Evolutionary conservation across 2,329 filamentous ascomycete genomes (phyloP), one percentile per base, ranked within the genome.

Genomic region (Bipolaris gigantea): DNA sequence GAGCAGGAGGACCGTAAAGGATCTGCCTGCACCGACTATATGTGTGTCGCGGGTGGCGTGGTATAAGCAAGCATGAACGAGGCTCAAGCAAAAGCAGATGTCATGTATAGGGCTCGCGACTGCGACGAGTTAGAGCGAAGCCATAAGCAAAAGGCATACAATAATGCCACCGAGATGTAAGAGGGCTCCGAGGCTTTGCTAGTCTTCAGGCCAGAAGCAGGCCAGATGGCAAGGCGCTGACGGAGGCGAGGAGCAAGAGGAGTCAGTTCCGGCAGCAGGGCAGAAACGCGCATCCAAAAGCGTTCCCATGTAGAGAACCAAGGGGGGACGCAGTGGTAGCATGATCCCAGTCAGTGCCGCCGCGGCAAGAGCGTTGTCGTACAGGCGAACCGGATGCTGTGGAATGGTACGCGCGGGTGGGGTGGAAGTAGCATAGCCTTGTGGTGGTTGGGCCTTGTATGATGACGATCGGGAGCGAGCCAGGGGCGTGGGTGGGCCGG

Each of bases 311-410:
- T 32, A 48, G 35, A 33, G 35, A 47, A 46, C 41, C n/a, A 27
- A 21, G 60, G 63, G 62, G 64, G 63, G 51, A 56, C 34, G 56
- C 57, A 54, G 54, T 61, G 25, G 25, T 35, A 47, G 44, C 39
- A 55, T 62, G 56, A 51, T 50, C 67, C 68, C 55, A 59, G 54
- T 58, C 56, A 55, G 57, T 56, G 56, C 57, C 46, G 63, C 43
- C 40, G 50, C 54, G 54, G 56, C 46, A 59, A 59, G 54, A 54
- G 56, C 55, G 56, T 55, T 64, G 66, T 63, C 56, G 59, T 56
- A 59, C 62, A 53, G 59, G 60, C 58, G 59, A 65, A 55, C 57
- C 56, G 48, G 49, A 52, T 53, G 56, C 25, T 49, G 56, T 41
- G 38, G 50, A 18, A 49, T 34, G 43, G 54, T 54, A 49, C 55